Base-by-base conservation (phyloP, 805 yeast genomes). In the Suhomyces sp. region DNA sequence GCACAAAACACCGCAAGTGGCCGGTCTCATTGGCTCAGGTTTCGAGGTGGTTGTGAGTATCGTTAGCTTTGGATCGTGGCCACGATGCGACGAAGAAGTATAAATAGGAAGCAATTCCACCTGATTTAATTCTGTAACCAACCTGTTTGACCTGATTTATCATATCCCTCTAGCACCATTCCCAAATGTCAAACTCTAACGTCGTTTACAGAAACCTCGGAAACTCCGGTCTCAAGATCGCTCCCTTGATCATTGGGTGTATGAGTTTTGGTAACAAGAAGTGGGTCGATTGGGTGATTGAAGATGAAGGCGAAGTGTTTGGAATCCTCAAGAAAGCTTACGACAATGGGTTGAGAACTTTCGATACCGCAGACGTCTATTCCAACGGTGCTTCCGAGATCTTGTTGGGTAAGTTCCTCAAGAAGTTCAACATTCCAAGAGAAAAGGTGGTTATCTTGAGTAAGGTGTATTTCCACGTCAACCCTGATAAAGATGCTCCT, bases 371-470 rank as follows among this genome's bases (percentile, higher is more conserved):
- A 9, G 71, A 72, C 44, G 48, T 54, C 10, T 74, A 74, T 43
- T 63, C 72, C 17, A 70, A 68, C 46, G 72, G 83, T 6, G 33
- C 47, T 11, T 69, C 77, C 21, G 83, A 77, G 51, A 47, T 52
- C 4, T 42, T 77, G 3, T 31, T 79, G 9, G 77, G 81, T n/a
- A 75, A 76, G 50, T 79, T 77, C 46, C 46, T 79, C 40, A 65
- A 67, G 43, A 61, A 65, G 37, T 77, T 64, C 56, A 58, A 70
- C 28, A 79, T 79, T 44, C 67, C 67, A 5, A 63, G 84, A 44
- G 76, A 74, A 27, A 67, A 65, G 28, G 69, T 79, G 33, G 80
- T 77, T 11, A 77, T 79, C 36, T 39, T 79, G 46, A 58, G 79
- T 18, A 79, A 79, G 55, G 44, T 47, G 28, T 50, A 26, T 36